Base-by-base conservation (phyloP, 257 asterid species). In the Echium plantagineum region DNA sequence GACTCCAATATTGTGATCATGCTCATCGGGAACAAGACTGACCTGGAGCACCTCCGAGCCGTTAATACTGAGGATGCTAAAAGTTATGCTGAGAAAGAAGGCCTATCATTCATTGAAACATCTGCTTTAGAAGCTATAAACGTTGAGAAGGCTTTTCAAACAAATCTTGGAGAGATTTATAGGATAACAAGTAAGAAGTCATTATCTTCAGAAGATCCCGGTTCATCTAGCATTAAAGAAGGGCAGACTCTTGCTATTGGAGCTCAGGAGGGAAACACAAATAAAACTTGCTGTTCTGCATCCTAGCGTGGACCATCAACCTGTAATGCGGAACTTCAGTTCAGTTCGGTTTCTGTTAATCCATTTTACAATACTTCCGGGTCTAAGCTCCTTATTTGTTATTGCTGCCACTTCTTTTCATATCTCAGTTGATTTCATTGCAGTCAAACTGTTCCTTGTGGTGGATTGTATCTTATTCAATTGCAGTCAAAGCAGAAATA, bases 51-150 rank as follows among this genome's bases (percentile, higher is more conserved):
- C 72, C 96, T 90, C 3, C 74, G 94, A 63, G 95, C 95, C 46
- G 96, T 90, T 49, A 83, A 85, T 21, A 87, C 94, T 3, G 98
- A 90, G 80, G 98, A 90, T 61, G 94, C 98, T n/a, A 91, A 85
- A 72, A 71, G 91, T 63, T 87, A 72, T 74, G 87, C 98, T 1
- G 96, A 90, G 67, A 90, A 46, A 47, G 98, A 90, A 65, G 96
- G 94, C 59, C 91, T 87, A 54, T 87, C 95, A 19, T 85, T 90
- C 63, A 83, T 90, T 4, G 96, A 85, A 66, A 90, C 98, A 9
- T 87, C 98, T 9, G 96, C 96, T 61, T 74, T 87, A 32, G 98
- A 90, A 71, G 95, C 98, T 49, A 83, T 73, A 21, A 87, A 90
- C 20, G 98, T 87, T 58, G 96, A 90, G 82, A 81, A 85, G 70